phyloP scores from a whole-genome alignment of 164 flowering plant species.

The Umbilicus rupestris region DNA sequence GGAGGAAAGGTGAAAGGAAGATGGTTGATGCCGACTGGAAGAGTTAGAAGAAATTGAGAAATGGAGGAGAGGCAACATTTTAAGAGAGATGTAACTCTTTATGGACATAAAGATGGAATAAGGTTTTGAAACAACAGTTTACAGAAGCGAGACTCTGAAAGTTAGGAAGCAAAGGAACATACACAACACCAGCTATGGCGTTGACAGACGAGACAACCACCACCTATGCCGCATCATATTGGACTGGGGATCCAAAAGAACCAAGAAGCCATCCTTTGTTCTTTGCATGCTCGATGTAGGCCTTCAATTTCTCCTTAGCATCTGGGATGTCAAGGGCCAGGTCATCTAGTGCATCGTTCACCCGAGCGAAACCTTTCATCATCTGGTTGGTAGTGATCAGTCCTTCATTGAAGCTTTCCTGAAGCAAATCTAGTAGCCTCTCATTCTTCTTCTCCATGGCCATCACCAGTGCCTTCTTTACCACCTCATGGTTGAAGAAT shows the following conservation, averaged over 20 bases:
- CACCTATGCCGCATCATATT: not conserved
- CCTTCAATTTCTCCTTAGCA: constrained; percentile 62
- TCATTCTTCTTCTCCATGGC: constrained; percentile 99
- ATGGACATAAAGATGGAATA: not conserved
- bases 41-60: too few relatives aligned
- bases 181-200: constrained; percentile 1
- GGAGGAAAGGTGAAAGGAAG: not conserved
- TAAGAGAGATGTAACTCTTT: not conserved
- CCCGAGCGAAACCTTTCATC: constrained; percentile 79
- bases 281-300: constrained; percentile 57
- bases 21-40: not conserved
- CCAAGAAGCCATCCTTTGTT: constrained; percentile 65
- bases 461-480: constrained; percentile 91
- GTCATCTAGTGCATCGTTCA: constrained; percentile 77
- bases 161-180: not conserved
- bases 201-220: not conserved
- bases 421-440: constrained; percentile 71
- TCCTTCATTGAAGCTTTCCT: constrained; percentile 76
- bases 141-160: not conserved
- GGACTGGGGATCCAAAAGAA: constrained; percentile 25
- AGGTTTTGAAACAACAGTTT: not conserved
- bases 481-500: constrained; percentile 95
- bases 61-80: too few relatives aligned
- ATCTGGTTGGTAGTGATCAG: constrained; percentile 86
- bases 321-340: constrained; percentile 93